Percentiles rank a stretch among this genome's conserved stretches.
These are phyloP conservation scores for Termitomyces sp. DNA, from an alignment of 768 basidiomycete species.

Conservation along the genomic window DNA sequence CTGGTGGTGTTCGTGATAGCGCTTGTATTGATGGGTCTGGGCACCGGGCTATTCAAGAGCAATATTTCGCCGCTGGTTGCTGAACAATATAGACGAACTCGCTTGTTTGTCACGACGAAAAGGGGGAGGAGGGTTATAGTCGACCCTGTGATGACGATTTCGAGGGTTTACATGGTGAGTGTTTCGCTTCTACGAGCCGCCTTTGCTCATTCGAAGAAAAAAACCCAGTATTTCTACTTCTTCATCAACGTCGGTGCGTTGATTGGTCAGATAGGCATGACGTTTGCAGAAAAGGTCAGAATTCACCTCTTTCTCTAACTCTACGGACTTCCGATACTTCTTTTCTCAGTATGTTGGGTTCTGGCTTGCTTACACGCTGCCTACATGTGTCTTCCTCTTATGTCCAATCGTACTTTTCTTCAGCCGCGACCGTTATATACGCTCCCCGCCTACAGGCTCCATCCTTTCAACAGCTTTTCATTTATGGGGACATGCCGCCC, in stretches of 20 bases:
- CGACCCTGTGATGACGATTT: slow-evolving; percentile 63
- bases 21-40: slow-evolving; percentile 54
- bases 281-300: slow-evolving; percentile 55
- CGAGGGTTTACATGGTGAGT: slow-evolving; percentile 68
- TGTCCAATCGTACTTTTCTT: slow-evolving; percentile 54
- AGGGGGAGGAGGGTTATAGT: slow-evolving; percentile 67
- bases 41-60: slow-evolving; percentile 70
- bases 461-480: slow-evolving; percentile 47
- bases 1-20: slow-evolving; percentile 31
- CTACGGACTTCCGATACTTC: neutral
- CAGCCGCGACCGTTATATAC: slow-evolving; percentile 49
- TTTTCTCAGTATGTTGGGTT: slow-evolving; percentile 50
- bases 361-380: slow-evolving; percentile 59
- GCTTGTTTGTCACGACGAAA: slow-evolving; percentile 47
- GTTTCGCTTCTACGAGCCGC: slow-evolving; percentile 9
- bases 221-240: slow-evolving; percentile 53
- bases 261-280: slow-evolving; percentile 64
- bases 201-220: neutral
- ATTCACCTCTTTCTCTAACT: neutral
- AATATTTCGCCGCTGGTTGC: slow-evolving; percentile 64
- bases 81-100: slow-evolving; percentile 26
- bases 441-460: slow-evolving; percentile 61
- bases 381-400: slow-evolving; percentile 53
- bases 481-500: slow-evolving; percentile 39
- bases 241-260: slow-evolving; percentile 74